Percentiles rank a stretch among this genome's conserved stretches.
phyloP scores from a whole-genome alignment of 2,329 filamentous ascomycete species.

The Epicoccum sorghinum region DNA sequence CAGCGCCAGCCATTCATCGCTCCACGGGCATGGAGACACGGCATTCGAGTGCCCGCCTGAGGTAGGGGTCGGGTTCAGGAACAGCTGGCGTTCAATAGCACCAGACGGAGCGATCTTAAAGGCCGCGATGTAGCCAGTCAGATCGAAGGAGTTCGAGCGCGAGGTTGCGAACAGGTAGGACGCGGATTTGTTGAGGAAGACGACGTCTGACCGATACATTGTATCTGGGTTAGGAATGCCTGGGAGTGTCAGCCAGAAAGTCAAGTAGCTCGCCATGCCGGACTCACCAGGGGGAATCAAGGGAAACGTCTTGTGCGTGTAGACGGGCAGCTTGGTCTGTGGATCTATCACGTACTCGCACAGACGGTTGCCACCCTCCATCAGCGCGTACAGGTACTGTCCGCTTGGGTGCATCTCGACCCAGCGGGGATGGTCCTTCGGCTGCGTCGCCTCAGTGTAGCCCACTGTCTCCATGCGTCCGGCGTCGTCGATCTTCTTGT shows the following conservation, averaged over 20 bases:
- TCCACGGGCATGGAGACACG: slow-evolving; percentile 82
- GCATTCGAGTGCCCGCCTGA: slow-evolving; percentile 89
- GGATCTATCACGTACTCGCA: slow-evolving; percentile 83
- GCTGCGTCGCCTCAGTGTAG: slow-evolving; percentile 71
- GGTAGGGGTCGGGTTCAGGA: slow-evolving; percentile 81
- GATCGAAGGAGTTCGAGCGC: slow-evolving; percentile 74
- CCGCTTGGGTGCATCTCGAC: slow-evolving; percentile 81
- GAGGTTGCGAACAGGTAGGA: slow-evolving; percentile 83
- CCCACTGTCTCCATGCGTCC: slow-evolving; percentile 73
- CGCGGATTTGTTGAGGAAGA: slow-evolving; percentile 70
- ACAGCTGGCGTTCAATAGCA: slow-evolving; percentile 77
- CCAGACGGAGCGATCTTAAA: slow-evolving; percentile 74
- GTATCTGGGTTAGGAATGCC: slow-evolving; percentile 56
- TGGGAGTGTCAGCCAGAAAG: slow-evolving; percentile 17
- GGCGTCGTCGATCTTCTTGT: slow-evolving; percentile 69
- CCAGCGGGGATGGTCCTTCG: slow-evolving; percentile 83
- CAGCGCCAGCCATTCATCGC: slow-evolving; percentile 86
- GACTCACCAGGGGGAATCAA: slow-evolving; percentile 73
- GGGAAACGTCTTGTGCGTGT: slow-evolving; percentile 77
- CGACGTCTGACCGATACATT: slow-evolving; percentile 87
- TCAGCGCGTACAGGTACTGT: slow-evolving; percentile 81
- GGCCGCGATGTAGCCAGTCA: slow-evolving; percentile 83
- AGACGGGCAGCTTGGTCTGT: slow-evolving; percentile 74
- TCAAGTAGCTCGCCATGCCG: no score
- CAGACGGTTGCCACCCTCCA: slow-evolving; percentile 87